Evolutionary conservation across 75 land plant species (phyloP), one percentile per base, ranked within the genome.

Genomic region (Pinus taeda): DNA sequence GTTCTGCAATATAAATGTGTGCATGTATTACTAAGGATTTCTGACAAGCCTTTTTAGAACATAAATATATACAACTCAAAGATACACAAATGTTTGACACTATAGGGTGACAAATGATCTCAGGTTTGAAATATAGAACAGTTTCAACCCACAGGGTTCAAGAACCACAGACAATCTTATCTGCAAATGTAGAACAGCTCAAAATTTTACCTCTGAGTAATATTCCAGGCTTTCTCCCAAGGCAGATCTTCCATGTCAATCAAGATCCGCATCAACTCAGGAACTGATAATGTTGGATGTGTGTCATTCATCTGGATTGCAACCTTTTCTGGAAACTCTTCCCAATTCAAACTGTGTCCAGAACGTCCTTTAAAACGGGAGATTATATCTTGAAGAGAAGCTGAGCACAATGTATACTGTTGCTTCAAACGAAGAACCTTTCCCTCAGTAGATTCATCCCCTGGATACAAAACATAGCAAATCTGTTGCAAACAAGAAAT

Each of bases 221-320:
- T 94, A 55, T 85, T 81, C 99, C 99, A 96, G 26, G 99, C 95
- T 64, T 96, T 82, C 56, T 94, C 81, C 99, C 99, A 96, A 20
- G 86, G 81, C 62, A 96, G 60, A 37, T 88, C 95, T 78, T 96
- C 96, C 45, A 86, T 49, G 77, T 96, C 99, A 37, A 94, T 74
- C 75, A 96, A 78, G 56, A 92, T 92, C 71, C 99, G 84, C 78
- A 96, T 87, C 60, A 96, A 82, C 78, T 96, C 99, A 42, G 95
- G 95, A 33, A 94, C 93, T 83, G 92, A 96, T 12, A 96, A 85
- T 79, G 98, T 96, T 64, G 99, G 99, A 67, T 96, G 99, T 49
- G 99, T 96, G 77, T 96, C 99, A 79, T 96, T 96, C 99, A 96
- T 96, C 76, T 96, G 98, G 3, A 96, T 86, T 13, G 99, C 95